Evolutionary conservation across 495 filamentous ascomycete species (phyloP).

Genomic region (Pseudotulostoma volvatum): DNA sequence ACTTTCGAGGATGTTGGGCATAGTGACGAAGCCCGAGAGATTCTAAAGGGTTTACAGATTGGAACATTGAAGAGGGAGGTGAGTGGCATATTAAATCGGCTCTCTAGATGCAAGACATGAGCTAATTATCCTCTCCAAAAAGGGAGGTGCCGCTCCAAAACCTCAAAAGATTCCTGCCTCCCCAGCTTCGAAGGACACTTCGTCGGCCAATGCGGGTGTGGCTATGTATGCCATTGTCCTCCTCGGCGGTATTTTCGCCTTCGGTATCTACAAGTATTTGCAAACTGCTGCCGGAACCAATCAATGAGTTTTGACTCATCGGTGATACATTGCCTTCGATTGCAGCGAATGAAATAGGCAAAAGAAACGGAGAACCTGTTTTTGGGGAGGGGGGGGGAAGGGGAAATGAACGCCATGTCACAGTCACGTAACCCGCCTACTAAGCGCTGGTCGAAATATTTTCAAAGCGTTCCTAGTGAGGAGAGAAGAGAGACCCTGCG

Average conservation of each 20-base stretch:
- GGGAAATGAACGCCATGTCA: too few relatives aligned
- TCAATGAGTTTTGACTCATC: too few relatives aligned
- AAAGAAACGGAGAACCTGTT: too few relatives aligned
- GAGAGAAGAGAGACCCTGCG: too few relatives aligned
- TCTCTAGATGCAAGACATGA: conserved; percentile 4
- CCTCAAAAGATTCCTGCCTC: conserved; percentile 28
- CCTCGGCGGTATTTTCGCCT: conserved; percentile 61
- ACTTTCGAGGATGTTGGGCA: conserved; percentile 99
- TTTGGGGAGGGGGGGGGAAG: too few relatives aligned
- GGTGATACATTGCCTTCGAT: too few relatives aligned
- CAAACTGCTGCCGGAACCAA: conserved; percentile 28
- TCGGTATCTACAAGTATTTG: conserved; percentile 75
- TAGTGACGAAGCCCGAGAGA: conserved; percentile 95
- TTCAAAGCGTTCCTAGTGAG: too few relatives aligned
- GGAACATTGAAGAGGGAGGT: conserved; percentile 78
- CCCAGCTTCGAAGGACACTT: conserved; percentile 23
- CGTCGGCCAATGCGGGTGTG: conserved; percentile 44
- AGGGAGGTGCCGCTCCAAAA: conserved; percentile 68
- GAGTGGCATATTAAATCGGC: conserved; percentile 15
- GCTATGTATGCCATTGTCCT: conserved; percentile 72
- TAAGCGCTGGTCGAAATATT: too few relatives aligned
- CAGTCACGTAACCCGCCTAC: too few relatives aligned
- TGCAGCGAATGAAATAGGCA: too few relatives aligned
- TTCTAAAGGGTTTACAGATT: conserved; percentile 63
- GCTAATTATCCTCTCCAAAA: conserved; percentile 28